Base-by-base conservation (phyloP, 192 early-diverging fungal species). In the Umbelopsis sp. region DNA sequence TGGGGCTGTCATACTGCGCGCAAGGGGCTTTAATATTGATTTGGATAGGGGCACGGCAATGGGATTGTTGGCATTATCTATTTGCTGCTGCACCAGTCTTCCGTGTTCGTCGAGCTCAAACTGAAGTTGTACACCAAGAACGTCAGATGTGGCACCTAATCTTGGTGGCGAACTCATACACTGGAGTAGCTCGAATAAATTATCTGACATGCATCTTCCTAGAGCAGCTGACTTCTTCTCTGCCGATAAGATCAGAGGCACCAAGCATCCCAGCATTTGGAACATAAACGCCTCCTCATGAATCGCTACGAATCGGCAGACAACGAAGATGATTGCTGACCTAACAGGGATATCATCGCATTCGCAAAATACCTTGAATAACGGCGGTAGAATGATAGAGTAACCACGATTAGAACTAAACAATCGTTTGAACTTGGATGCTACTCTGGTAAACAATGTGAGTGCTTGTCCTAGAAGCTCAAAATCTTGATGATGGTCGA, bases 211-310 rank as follows among this genome's bases (percentile, higher is more conserved):
- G 69, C 81, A 82, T 16, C 53, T 45, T 0, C 80, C 80, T 2
- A 82, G 66, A 11, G 67, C 71, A 0, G 41, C 30, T 8, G 81
- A 80, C 74, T 82, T 78, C 21, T 66, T 46, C 30, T 70, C 74
- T 1, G 73, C 82, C 4, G 68, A 78, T 0, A 88, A 76, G 25
- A 86, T 83, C 44, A 83, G 20, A 4, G 86, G 86, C 2, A 80
- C 79, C 6, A 88, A 67, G 25, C 73, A 72, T 10, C 86, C 86
- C 16, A 88, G 65, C 67, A 81, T 79, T 71, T 88, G 86, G 46
- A 88, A 81, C 5, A 88, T 70, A 69, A 88, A 88, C 1, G 86
- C 74, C 61, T 88, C 86, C 67, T 85, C 83, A 50, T 88, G 86
- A 11, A 86, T 69, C 22, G 74, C 68, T 52, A 81, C 86, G 18